A percentile compares a stretch with the other conserved stretches of the same genome.
phyloP scores from a whole-genome alignment of 352 stramenopile species.

The Phytophthora litchii region DNA sequence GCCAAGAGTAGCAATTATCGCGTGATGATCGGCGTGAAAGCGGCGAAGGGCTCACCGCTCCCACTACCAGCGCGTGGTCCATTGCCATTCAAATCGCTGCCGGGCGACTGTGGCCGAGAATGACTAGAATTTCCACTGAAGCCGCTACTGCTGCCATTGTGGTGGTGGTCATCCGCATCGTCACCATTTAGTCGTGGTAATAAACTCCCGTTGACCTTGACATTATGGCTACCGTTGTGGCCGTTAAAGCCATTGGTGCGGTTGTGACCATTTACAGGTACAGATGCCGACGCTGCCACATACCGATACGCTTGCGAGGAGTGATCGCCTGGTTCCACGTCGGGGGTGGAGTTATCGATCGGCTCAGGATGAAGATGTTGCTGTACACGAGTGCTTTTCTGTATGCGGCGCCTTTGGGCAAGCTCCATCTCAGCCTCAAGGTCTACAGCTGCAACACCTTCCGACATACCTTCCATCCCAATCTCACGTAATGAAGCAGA shows the following conservation, averaged over 20 bases:
- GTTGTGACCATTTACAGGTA: constrained; percentile 15
- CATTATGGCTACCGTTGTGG: constrained; percentile 14
- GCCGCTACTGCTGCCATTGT: constrained; percentile 17
- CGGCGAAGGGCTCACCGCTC: constrained; percentile 70
- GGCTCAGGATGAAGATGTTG: constrained; percentile 13
- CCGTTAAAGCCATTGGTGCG: constrained; percentile 32
- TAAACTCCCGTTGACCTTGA: constrained; percentile 33
- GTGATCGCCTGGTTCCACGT: constrained; percentile 5
- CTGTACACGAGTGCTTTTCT: constrained; percentile 35
- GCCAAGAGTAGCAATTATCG: constrained; percentile 45
- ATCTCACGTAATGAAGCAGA: constrained; percentile 73
- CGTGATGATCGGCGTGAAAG: constrained; percentile 89
- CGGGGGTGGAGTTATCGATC: constrained; percentile 3
- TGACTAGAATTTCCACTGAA: constrained; percentile 28
- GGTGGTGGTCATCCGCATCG: constrained; percentile 28
- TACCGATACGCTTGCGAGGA: constrained; percentile 28
- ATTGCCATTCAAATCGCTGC: constrained; percentile 33
- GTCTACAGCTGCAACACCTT: constrained; percentile 70
- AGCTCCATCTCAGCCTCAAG: constrained; percentile 82
- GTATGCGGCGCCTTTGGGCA: constrained; percentile 59
- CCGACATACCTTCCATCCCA: constrained; percentile 67
- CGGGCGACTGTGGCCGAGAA: constrained; percentile 4
- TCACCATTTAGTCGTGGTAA: constrained; percentile 31
- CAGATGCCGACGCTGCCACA: constrained; percentile 25
- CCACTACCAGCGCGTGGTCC: constrained; percentile 18